Evolutionary conservation across 208 protist species (phyloP), one percentile per base, ranked within the genome.

Genomic region (Acanthamoeba lenticulata): DNA sequence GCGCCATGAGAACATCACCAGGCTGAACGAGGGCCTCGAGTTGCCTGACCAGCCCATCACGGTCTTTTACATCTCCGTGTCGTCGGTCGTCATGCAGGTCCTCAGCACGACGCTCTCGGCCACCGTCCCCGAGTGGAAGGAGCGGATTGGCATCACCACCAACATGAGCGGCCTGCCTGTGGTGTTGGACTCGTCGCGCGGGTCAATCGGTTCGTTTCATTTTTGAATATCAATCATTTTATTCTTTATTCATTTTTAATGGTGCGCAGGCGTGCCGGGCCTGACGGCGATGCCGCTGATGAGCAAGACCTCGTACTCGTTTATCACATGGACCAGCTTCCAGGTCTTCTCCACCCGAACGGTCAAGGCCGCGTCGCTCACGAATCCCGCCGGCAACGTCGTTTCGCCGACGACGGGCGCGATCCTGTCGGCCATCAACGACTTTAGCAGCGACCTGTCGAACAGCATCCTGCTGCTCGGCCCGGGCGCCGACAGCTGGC

Each of bases 111-210:
- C 79, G 47, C 49, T 89, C 42, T 52, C 79, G 6, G 2, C 5
- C 29, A 62, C 79, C 32, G 81, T 90, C 27, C 81, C 81, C 34
- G 81, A 90, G n/a, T 90, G 44, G 47, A 89, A 89, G 40, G 45
- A 52, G 3, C 42, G 40, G 44, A 40, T 89, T 5, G 79, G 79
- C 32, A 29, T 89, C 79, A 62, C 47, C 29, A 45, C 44, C 4
- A 62, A n/a, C 79, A 65, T 52, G 44, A 62, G 57, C 27, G 2
- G 5, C 19, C 49, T 77, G 15, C 79, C 79, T 32, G 79, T 89
- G 79, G 44, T 89, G 1, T 4, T 89, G 27, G 45, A 89, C 2
- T 34, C 49, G n/a, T 21, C 79, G 3, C 2, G 27, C 6, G 40
- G 79, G 1, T 60, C 79, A 1, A 60, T 89, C 77, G 44, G 44